Percentiles rank a stretch among this genome's conserved stretches.
Conservation (phyloP, 192 early-diverging fungal genomes). For the Coemansia brasiliensis region DNA sequence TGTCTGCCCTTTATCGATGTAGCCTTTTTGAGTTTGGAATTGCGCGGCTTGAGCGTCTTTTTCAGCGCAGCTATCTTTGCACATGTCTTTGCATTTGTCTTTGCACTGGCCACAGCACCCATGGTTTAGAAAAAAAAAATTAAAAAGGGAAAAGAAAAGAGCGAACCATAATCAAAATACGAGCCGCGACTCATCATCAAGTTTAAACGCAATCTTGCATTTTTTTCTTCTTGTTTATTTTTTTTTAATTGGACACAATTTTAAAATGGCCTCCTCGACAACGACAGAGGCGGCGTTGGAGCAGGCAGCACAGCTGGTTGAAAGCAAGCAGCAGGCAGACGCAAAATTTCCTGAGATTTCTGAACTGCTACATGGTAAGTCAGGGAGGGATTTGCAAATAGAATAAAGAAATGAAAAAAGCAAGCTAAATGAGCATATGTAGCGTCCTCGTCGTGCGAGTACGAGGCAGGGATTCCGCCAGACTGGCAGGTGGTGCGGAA, state of each 20-base stretch:
- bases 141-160: not conserved
- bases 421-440: constrained; percentile 5
- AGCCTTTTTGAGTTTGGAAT: not conserved
- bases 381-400: too few species aligned
- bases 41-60: constrained; percentile 6
- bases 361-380: constrained; percentile 53
- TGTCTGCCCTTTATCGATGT: constrained; percentile 1
- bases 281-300: constrained; percentile 12
- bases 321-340: constrained; percentile 37
- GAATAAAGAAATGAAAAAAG: not conserved
- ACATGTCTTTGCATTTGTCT: constrained; percentile 2
- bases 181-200: not conserved
- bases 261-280: constrained; percentile 7
- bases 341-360: constrained; percentile 45
- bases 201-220: not conserved
- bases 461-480: constrained; percentile 45
- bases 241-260: constrained; percentile 3
- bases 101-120: constrained; percentile 1
- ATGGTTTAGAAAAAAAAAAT: constrained; percentile 7
- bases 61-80: constrained; percentile 15
- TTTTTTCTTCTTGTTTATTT: constrained; percentile 1
- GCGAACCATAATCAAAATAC: not conserved
- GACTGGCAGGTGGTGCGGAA: constrained; percentile 60
- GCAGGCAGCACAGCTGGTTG: constrained; percentile 35
- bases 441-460: constrained; percentile 59